Conservation (phyloP, 495 filamentous ascomycete species). For the Barbatosphaeria neglecta region DNA sequence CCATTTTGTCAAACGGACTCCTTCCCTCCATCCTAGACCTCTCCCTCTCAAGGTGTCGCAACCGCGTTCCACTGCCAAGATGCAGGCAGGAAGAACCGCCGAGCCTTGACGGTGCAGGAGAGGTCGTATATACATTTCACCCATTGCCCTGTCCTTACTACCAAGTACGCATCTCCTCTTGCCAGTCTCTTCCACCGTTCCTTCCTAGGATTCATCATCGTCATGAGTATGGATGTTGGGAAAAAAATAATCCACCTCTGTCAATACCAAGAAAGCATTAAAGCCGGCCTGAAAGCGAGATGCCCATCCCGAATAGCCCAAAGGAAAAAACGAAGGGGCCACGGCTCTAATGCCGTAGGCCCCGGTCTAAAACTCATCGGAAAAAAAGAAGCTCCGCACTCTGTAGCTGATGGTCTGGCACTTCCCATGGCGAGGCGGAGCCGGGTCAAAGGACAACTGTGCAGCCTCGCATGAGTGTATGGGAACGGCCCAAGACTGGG, state of each 20-base stretch:
- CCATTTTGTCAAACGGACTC: too few relatives aligned
- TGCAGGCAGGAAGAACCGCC: neutral
- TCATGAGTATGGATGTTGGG: conserved; percentile 11
- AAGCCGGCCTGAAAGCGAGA: conserved; percentile 8
- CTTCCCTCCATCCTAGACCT: neutral
- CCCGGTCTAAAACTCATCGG: neutral
- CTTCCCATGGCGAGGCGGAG: too few relatives aligned
- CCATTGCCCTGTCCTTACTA: neutral
- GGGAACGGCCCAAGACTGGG: too few relatives aligned
- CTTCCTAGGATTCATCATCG: conserved; percentile 9
- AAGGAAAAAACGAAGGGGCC: conserved; percentile 2
- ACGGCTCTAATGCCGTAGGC: too few relatives aligned
- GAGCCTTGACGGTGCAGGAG: too few relatives aligned
- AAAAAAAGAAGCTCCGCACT: conserved; percentile 9
- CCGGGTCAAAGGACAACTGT: too few relatives aligned
- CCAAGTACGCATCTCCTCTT: neutral
- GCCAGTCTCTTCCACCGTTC: neutral
- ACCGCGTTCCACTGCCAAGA: too few relatives aligned
- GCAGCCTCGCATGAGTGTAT: too few relatives aligned
- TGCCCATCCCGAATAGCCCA: conserved; percentile 6
- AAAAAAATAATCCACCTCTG: conserved; percentile 7
- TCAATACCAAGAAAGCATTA: conserved; percentile 4
- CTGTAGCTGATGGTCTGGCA: too few relatives aligned
- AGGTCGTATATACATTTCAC: neutral
- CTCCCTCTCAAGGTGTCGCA: too few relatives aligned